These are phyloP conservation scores for Trichoderma gracile DNA, from an alignment of 2,329 filamentous ascomycete species.

Conservation along the genomic window DNA sequence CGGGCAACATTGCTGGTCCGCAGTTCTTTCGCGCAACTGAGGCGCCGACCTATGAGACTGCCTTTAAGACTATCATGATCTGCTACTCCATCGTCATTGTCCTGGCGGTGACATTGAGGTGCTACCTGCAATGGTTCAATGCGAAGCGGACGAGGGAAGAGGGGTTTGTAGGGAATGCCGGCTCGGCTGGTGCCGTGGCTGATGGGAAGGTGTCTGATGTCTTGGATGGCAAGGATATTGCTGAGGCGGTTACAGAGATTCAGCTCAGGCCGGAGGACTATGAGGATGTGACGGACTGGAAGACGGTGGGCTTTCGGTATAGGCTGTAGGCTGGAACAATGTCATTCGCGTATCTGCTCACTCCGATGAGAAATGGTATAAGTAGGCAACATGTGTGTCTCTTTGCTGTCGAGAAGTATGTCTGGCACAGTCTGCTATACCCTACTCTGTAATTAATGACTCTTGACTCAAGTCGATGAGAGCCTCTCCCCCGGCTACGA, in stretches of 20 bases:
- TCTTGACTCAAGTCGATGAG: conserved; percentile 14
- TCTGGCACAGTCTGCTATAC: no score
- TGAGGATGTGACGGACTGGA: conserved; percentile 62
- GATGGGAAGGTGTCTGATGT: conserved; percentile 40
- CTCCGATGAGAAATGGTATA: no score
- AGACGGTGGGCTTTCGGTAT: conserved; percentile 60
- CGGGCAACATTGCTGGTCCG: conserved; percentile 57
- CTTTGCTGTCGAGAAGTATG: no score
- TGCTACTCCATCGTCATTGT: conserved; percentile 55
- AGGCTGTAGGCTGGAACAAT: conserved; percentile 41
- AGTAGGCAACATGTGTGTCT: not conserved
- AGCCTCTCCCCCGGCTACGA: conserved; percentile 7
- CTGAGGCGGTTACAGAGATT: conserved; percentile 39
- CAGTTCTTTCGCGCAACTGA: conserved; percentile 55
- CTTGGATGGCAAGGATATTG: conserved; percentile 31
- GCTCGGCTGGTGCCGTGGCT: conserved; percentile 44
- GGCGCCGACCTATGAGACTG: conserved; percentile 54
- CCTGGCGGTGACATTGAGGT: conserved; percentile 46
- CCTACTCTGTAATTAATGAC: not conserved
- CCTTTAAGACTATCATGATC: conserved; percentile 57
- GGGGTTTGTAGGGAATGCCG: conserved; percentile 48
- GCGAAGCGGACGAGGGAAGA: conserved; percentile 44
- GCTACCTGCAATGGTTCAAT: conserved; percentile 52
- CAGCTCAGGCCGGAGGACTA: conserved; percentile 49
- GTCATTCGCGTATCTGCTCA: not conserved